Evolutionary conservation across 2,329 filamentous ascomycete genomes (phyloP), one percentile per base, ranked within the genome.

Genomic region (Ceratocystiopsis sp.): DNA sequence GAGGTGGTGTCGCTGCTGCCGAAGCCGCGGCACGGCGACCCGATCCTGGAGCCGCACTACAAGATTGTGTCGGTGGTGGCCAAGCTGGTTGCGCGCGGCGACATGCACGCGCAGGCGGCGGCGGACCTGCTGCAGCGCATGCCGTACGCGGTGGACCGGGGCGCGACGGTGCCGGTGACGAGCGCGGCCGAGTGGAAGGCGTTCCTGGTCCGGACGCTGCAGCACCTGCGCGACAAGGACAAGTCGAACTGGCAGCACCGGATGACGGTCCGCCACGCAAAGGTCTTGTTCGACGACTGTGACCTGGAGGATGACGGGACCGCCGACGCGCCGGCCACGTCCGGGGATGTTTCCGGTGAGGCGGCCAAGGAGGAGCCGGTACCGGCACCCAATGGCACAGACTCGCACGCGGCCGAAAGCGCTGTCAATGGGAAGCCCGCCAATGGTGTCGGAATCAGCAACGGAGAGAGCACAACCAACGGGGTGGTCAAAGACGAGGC

Each of bases 191-290:
- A 75, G 60, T 68, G 73, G 72, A 67, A 74, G 39, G 61, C 63
- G 33, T 73, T 69, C 41, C 60, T 75, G 7, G 67, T 74, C 35
- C 62, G 63, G 40, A 70, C 63, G 38, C 54, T 77, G 36, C 61
- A 61, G 9, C 65, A 65, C 42, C 55, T 77, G 11, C 67, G 68
- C 13, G 73, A 76, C 40, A 85, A 85, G 47, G 87, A 95, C 60
- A 93, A 93, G 64, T 82, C 84, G 1, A 89, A 91, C 53, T 95
- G 87, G 87, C 87, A 95, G 55, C 87, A 95, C 57, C 80, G 87
- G 17, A 86, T 95, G 62, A 84, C 85, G 42, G 78, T 80, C 54
- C 77, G 86, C 19, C 78, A 84, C 53, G 68, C 73, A 2, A 63
- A 61, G 33, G 71, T 78, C 17, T 52, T 76, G 9, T 74, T 71